These are phyloP conservation scores for Trypanosoma brucei DNA, from an alignment of 208 protist genomes.

Conservation along the genomic window DNA sequence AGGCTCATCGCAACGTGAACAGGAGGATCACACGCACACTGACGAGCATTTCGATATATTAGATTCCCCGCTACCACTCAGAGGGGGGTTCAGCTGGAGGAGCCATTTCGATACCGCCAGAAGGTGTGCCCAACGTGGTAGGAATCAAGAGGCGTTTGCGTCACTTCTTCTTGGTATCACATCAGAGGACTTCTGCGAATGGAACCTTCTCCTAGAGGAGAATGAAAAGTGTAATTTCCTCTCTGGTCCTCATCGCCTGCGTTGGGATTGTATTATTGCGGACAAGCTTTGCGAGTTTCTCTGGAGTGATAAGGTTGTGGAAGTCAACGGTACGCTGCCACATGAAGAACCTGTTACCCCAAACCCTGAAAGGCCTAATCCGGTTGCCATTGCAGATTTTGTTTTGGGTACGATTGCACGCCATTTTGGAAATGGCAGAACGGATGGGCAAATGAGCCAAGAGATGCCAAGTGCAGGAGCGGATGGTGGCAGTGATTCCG, in stretches of 20 bases:
- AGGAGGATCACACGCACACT: too few relatives aligned
- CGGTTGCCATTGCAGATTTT: neutral
- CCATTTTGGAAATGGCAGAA: neutral
- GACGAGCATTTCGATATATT: too few relatives aligned
- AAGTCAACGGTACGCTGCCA: neutral
- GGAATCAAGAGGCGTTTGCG: constrained; percentile 4
- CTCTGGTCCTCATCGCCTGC: neutral
- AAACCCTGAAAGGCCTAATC: neutral
- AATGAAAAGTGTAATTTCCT: constrained; percentile 15
- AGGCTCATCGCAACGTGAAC: too few relatives aligned
- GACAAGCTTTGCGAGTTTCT: constrained; percentile 6
- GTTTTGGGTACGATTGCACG: neutral
- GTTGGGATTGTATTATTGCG: constrained; percentile 17
- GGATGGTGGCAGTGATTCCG: neutral
- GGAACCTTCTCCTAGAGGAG: constrained; percentile 13
- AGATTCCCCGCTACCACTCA: too few relatives aligned
- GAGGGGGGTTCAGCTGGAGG: too few relatives aligned
- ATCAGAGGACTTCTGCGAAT: constrained; percentile 11
- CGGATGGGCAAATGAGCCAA: neutral
- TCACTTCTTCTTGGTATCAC: constrained; percentile 16
- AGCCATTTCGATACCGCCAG: constrained; percentile 8
- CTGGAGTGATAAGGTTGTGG: neutral
- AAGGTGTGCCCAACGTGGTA: constrained; percentile 2
- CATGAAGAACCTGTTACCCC: neutral
- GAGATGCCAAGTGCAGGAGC: neutral